Base-by-base conservation (phyloP, 768 basidiomycete genomes). In the Podaxis rugospora region DNA sequence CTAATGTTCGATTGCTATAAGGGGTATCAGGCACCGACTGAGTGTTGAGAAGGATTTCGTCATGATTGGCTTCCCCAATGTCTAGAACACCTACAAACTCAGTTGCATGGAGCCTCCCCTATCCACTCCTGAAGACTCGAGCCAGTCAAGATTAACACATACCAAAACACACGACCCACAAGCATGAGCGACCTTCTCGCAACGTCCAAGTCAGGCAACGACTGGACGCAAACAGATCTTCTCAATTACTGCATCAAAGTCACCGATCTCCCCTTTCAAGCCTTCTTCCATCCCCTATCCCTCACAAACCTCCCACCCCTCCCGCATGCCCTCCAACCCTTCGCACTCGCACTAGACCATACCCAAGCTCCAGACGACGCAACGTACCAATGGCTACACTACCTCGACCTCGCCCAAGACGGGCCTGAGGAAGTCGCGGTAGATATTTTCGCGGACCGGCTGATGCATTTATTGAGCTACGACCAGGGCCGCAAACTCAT, bases 401-500 rank as follows among this genome's bases (percentile, higher is more conserved):
- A 55, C 37, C 54, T 55, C 40, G 40, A 55, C 54, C 54, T 55
- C 25, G 54, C 40, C 13, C 54, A 55, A 35, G 54, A 28, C 25
- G 40, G 42, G 2, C 40, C 40, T 40, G 54, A 55, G 27, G 54
- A 27, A 18, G 27, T 55, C 25, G 54, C 54, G 10, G 54, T 42
- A 25, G 40, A 32, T 11, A n/a, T 44, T 2, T 55, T 55, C 39
- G 54, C 54, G 5, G 54, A 55, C 40, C n/a, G 54, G 27, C 40
- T 55, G 3, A n/a, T 55, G 25, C 40, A 55, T 25, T 25, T 55
- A 11, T 18, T 55, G 18, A 40, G 40, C 23, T 55, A 42, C 25
- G 54, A 55, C 36, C 54, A 55, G 42, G 54, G 54, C 7, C 54
- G 54, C 25, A 55, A 25, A 55, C 37, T 55, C 40, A 55, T 55